Evolutionary conservation across 2,329 filamentous ascomycete genomes (phyloP).

Genomic region (Helotiales sp.): DNA sequence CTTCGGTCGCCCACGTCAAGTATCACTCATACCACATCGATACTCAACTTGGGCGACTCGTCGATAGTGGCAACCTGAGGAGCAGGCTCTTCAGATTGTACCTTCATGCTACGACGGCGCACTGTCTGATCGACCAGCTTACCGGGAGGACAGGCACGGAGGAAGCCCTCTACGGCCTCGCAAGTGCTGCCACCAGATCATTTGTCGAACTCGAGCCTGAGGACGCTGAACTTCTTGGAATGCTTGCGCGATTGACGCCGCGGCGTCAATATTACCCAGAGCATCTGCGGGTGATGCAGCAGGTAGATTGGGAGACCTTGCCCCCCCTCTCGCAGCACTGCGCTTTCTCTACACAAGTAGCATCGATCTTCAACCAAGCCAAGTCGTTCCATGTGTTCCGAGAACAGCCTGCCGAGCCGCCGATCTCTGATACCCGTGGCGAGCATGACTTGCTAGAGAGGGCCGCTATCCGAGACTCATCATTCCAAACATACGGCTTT

Average conservation of each 20-base stretch:
- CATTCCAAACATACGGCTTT: conserved; percentile 44
- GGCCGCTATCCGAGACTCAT: conserved; percentile 42
- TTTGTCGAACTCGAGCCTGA: conserved; percentile 48
- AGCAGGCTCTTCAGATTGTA: conserved; percentile 58
- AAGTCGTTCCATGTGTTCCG: conserved; percentile 6
- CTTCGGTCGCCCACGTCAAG: conserved; percentile 17
- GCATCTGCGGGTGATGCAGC: conserved; percentile 21
- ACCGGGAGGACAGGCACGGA: conserved; percentile 58
- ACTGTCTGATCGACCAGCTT: conserved; percentile 45
- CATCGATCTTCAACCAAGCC: background rate
- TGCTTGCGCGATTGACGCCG: conserved; percentile 51
- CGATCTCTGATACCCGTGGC: no score
- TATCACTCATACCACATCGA: conserved; percentile 57
- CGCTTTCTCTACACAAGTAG: background rate
- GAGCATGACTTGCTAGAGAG: no score
- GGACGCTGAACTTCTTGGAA: conserved; percentile 45
- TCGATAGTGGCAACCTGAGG: conserved; percentile 55
- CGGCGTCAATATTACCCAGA: conserved; percentile 51
- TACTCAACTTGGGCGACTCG: conserved; percentile 52
- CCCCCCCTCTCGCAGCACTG: conserved; percentile 11
- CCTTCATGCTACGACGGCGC: conserved; percentile 60
- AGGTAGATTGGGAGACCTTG: conserved; percentile 10
- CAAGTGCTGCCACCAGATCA: conserved; percentile 55
- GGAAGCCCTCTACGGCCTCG: conserved; percentile 54
- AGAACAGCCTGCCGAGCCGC: no score